These are phyloP conservation scores for Lepidium aucheri DNA, from an alignment of 345 rosid species.

Conservation along the genomic window DNA sequence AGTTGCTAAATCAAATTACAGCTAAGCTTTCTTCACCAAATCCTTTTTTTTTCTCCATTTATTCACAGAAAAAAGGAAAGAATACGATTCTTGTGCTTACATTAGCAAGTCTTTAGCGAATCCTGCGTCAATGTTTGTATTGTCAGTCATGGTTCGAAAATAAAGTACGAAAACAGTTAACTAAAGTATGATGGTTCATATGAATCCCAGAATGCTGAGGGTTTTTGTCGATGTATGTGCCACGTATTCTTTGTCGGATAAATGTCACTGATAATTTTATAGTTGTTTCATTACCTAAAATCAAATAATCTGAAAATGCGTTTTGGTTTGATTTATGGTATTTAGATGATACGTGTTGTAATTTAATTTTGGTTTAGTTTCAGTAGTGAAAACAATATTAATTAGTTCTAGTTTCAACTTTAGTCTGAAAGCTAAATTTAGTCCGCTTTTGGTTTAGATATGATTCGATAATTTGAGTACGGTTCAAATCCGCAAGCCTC, in stretches of 20 bases:
- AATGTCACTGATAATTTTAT: neutral
- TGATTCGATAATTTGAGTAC: neutral
- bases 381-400: too few relatives aligned
- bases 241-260: neutral
- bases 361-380: neutral
- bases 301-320: neutral
- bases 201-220: neutral
- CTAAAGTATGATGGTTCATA: neutral
- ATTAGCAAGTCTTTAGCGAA: neutral
- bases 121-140: constrained; percentile 2
- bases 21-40: constrained; percentile 11
- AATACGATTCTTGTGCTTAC: constrained; percentile 9
- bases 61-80: neutral
- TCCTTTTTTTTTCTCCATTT: neutral
- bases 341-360: neutral
- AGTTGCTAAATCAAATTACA: constrained; percentile 38
- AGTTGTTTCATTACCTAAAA: neutral
- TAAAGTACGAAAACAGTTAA: constrained; percentile 4
- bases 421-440: neutral
- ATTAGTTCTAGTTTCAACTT: too few relatives aligned
- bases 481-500: constrained; percentile 4
- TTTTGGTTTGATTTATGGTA: neutral
- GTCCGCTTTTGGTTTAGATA: neutral
- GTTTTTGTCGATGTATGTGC: neutral
- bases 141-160: neutral